Percentiles rank a stretch among this genome's conserved stretches.
phyloP scores from a whole-genome alignment of 768 basidiomycete species.

The Collybia mongolica region DNA sequence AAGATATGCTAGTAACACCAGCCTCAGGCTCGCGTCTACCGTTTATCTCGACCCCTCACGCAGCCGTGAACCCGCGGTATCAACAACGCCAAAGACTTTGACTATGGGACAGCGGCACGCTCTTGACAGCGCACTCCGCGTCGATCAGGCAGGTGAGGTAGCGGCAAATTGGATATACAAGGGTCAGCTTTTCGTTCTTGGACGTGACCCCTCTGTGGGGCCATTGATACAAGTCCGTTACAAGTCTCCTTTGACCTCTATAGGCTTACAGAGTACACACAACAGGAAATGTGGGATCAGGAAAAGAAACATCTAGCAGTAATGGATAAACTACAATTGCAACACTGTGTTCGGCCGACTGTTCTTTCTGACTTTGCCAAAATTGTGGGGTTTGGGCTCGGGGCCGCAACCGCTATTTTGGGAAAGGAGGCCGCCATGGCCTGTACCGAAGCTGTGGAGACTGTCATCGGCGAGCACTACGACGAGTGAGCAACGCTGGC shows the following conservation, averaged over 20 bases:
- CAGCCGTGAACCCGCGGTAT: constrained; percentile 36
- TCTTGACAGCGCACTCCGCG: constrained; percentile 72
- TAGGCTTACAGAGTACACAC: neutral
- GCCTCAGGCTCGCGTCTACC: constrained; percentile 35
- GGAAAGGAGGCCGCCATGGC: constrained; percentile 97
- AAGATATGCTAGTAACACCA: no score
- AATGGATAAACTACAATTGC: constrained; percentile 81
- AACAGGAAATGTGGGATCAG: constrained; percentile 95
- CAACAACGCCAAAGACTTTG: constrained; percentile 56
- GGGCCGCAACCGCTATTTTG: constrained; percentile 81
- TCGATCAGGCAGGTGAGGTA: constrained; percentile 95
- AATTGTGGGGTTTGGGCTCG: constrained; percentile 83
- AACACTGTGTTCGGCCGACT: constrained; percentile 86
- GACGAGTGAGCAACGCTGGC: constrained; percentile 75
- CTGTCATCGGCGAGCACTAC: constrained; percentile 97
- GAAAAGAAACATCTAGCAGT: constrained; percentile 89
- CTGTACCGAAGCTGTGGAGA: constrained; percentile 97
- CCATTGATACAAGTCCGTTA: constrained; percentile 71
- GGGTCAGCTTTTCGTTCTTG: constrained; percentile 79
- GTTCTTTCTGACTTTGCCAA: constrained; percentile 82
- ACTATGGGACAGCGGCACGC: constrained; percentile 43
- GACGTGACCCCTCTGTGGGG: constrained; percentile 52
- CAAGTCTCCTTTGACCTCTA: neutral
- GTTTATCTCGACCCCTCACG: constrained; percentile 44
- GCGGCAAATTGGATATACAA: constrained; percentile 96